Conservation (phyloP, 208 protist species). For the Leishmania major region DNA sequence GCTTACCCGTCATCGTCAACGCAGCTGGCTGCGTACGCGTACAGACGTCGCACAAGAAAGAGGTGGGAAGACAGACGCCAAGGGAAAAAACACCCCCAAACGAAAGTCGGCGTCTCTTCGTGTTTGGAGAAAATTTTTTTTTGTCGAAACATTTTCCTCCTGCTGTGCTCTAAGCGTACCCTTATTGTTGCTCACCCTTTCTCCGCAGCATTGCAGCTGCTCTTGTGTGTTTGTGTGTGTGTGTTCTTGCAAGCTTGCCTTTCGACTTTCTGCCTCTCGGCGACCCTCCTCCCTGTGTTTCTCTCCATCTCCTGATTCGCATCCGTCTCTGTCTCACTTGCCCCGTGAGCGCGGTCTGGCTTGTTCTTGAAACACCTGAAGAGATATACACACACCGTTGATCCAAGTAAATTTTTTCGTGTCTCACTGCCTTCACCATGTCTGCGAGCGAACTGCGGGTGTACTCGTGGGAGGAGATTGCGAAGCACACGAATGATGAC, state of each 20-base stretch:
- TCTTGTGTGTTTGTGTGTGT: no score
- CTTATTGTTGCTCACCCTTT: no score
- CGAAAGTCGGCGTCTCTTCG: no score
- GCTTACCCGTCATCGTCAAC: no score
- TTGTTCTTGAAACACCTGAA: not conserved
- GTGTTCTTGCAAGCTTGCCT: not conserved
- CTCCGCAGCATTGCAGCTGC: no score
- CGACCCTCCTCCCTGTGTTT: not conserved
- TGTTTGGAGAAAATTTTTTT: not conserved
- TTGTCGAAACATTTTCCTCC: not conserved
- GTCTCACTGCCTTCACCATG: conserved; percentile 35
- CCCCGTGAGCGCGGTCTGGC: not conserved
- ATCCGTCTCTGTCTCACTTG: not conserved
- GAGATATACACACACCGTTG: not conserved
- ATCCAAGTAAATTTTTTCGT: conserved; percentile 5
- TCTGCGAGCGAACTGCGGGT: conserved; percentile 38
- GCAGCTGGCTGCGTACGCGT: no score
- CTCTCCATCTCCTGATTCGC: not conserved
- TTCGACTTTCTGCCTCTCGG: not conserved
- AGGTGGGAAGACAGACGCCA: no score
- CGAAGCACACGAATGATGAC: conserved; percentile 84
- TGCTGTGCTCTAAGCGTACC: no score
- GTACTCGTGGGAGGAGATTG: conserved; percentile 89
- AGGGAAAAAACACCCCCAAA: no score
- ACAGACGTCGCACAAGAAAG: no score